These are phyloP conservation scores for Fistulifera pelliculosa DNA, from an alignment of 108 stramenopile species.

Conservation along the genomic window DNA sequence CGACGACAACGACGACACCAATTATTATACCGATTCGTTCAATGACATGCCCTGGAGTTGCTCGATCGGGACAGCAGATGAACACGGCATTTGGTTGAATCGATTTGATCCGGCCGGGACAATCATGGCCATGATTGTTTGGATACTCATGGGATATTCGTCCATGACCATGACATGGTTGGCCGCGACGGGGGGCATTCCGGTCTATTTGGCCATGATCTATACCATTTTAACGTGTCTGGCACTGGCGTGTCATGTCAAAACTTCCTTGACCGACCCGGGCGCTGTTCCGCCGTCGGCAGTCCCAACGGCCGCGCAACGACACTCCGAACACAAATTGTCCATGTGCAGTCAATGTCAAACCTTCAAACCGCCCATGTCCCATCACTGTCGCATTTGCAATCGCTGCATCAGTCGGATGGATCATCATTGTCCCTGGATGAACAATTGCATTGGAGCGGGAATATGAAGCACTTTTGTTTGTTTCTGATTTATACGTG, in stretches of 20 bases:
- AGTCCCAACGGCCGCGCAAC: constrained; percentile 72
- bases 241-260: constrained; percentile 83
- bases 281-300: constrained; percentile 84
- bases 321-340: constrained; percentile 36
- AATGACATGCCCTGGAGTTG: constrained; percentile 51
- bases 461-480: constrained; percentile 93
- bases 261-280: constrained; percentile 93
- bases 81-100: constrained; percentile 85
- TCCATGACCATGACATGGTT: constrained; percentile 64
- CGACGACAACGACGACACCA: constrained; percentile 6
- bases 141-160: constrained; percentile 73
- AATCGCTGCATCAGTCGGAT: constrained; percentile 93
- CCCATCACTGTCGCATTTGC: constrained; percentile 98
- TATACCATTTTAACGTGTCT: constrained; percentile 61
- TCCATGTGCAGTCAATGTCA: constrained; percentile 92
- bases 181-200: constrained; percentile 67
- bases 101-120: constrained; percentile 79
- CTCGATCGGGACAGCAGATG: constrained; percentile 39
- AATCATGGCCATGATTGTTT: constrained; percentile 81
- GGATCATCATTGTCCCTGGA: constrained; percentile 57
- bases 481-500: constrained; percentile 93
- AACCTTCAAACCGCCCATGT: constrained; percentile 92
- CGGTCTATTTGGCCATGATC: constrained; percentile 35
- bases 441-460: constrained; percentile 97
- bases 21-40: constrained; percentile 50